Percentiles rank a stretch among this genome's conserved stretches.
Conservation (phyloP, 2,329 filamentous ascomycete genomes). For the Diaporthe longicolla region DNA sequence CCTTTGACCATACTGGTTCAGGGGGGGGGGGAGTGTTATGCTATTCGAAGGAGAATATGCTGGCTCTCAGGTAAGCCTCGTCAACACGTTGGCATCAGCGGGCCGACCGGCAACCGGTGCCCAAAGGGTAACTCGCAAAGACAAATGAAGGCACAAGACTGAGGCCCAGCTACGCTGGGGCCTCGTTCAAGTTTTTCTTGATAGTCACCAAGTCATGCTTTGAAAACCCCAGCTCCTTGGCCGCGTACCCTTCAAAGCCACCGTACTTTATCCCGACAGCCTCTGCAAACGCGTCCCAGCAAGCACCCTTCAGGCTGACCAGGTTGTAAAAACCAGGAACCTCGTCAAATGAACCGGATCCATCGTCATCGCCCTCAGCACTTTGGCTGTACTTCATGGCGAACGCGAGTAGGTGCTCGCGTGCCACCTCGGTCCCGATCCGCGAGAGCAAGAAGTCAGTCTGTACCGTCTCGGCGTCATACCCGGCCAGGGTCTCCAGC, state of each 20-base stretch:
- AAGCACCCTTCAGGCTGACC: constrained; percentile 57
- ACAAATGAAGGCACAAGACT: neutral
- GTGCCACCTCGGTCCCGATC: constrained; percentile 66
- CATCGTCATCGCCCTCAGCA: constrained; percentile 51
- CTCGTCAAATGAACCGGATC: constrained; percentile 48
- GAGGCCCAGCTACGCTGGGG: neutral
- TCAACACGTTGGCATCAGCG: too few relatives aligned
- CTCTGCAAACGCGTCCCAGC: constrained; percentile 62
- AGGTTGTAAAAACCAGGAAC: constrained; percentile 65
- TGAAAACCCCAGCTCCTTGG: constrained; percentile 60
- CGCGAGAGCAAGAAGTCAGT: constrained; percentile 69
- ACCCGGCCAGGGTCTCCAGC: constrained; percentile 65
- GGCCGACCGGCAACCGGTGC: too few relatives aligned
- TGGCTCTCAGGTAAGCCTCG: neutral
- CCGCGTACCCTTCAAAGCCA: constrained; percentile 65
- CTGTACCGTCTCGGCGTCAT: constrained; percentile 56
- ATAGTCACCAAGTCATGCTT: constrained; percentile 61
- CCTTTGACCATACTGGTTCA: neutral
- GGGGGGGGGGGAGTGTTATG: neutral
- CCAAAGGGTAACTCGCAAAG: neutral
- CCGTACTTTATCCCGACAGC: constrained; percentile 60
- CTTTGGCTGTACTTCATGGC: constrained; percentile 49
- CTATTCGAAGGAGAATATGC: neutral
- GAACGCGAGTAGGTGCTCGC: constrained; percentile 61
- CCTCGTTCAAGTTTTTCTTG: constrained; percentile 59